Percentiles rank a stretch among this genome's conserved stretches.
phyloP scores from a whole-genome alignment of 352 stramenopile genomes.

The Globisporangium paroecandrum region DNA sequence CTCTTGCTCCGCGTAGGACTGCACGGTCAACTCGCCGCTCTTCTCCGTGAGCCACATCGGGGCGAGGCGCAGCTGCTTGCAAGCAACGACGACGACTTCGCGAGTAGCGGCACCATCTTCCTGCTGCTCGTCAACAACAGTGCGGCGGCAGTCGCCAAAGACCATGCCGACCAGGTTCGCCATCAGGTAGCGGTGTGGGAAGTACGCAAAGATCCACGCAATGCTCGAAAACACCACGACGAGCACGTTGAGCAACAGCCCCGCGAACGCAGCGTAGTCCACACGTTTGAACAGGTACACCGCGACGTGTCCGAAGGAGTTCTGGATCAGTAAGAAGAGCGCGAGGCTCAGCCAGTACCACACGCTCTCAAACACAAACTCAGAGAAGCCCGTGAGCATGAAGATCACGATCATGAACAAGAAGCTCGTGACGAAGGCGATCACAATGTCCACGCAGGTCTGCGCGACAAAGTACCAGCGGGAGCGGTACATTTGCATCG shows the following conservation, averaged over 20 bases:
- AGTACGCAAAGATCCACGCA: slow-evolving; percentile 8
- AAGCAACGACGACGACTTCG: slow-evolving; percentile 3
- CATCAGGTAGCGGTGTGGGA: slow-evolving; percentile 15
- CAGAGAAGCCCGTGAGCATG: slow-evolving; percentile 22
- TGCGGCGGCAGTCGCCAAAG: slow-evolving; percentile 14
- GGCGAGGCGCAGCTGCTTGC: slow-evolving; percentile 13
- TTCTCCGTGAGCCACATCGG: slow-evolving; percentile 1
- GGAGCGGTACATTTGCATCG: slow-evolving; percentile 65
- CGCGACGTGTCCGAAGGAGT: slow-evolving; percentile 8
- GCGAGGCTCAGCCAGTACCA: slow-evolving; percentile 21
- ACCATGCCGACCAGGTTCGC: slow-evolving; percentile 18
- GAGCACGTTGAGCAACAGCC: slow-evolving; percentile 6
- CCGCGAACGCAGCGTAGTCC: slow-evolving; percentile 13
- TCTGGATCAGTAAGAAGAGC: slow-evolving; percentile 16
- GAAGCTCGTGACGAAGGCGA: slow-evolving; percentile 17
- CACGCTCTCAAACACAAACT: neutral
- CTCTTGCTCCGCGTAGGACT: slow-evolving; percentile 15
- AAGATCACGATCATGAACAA: slow-evolving; percentile 28
- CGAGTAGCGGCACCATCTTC: neutral
- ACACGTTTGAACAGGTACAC: slow-evolving; percentile 14
- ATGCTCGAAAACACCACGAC: slow-evolving; percentile 17
- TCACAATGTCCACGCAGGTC: slow-evolving; percentile 47
- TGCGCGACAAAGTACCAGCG: slow-evolving; percentile 48
- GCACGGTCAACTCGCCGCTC: slow-evolving; percentile 13
- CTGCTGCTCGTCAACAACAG: neutral